Percentiles rank a stretch among this genome's conserved stretches.
phyloP scores from a whole-genome alignment of 1,284 basidiomycete species.

The Chiua sp. region DNA sequence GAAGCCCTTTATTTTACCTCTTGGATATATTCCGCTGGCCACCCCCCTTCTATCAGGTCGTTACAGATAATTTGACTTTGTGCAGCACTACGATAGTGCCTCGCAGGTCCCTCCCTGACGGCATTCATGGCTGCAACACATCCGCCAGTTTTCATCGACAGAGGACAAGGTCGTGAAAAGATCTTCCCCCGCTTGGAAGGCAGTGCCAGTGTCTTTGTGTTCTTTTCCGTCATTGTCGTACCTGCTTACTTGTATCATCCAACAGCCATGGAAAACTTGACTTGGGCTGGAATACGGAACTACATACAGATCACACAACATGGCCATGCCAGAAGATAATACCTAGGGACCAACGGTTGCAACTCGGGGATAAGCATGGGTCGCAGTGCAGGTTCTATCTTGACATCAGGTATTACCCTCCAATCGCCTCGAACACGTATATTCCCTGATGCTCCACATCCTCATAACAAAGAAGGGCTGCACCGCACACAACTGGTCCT shows the following conservation, averaged over 20 bases:
- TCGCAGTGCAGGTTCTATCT: neutral
- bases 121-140: slow-evolving; percentile 95
- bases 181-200: slow-evolving; percentile 79
- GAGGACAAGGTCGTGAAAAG: slow-evolving; percentile 76
- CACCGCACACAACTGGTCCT: slow-evolving; percentile 12
- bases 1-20: slow-evolving; percentile 69
- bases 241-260: neutral
- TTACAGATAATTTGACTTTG: slow-evolving; percentile 93
- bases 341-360: slow-evolving; percentile 84
- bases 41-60: slow-evolving; percentile 58
- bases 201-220: slow-evolving; percentile 61
- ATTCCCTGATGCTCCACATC: neutral
- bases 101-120: slow-evolving; percentile 93
- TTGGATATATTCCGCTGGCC: neutral
- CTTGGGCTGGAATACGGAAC: slow-evolving; percentile 92
- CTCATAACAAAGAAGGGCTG: neutral
- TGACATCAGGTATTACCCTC: neutral
- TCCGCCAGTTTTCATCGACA: slow-evolving; percentile 80
- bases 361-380: slow-evolving; percentile 44
- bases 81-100: slow-evolving; percentile 89
- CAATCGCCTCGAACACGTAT: too few relatives aligned
- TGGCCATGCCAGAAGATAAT: slow-evolving; percentile 78
- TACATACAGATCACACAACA: slow-evolving; percentile 89
- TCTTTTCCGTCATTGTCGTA: neutral
- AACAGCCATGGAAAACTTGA: slow-evolving; percentile 88